Base-by-base conservation (phyloP, 1,284 basidiomycete genomes). In the Apiotrichum mycotoxinovorans region DNA sequence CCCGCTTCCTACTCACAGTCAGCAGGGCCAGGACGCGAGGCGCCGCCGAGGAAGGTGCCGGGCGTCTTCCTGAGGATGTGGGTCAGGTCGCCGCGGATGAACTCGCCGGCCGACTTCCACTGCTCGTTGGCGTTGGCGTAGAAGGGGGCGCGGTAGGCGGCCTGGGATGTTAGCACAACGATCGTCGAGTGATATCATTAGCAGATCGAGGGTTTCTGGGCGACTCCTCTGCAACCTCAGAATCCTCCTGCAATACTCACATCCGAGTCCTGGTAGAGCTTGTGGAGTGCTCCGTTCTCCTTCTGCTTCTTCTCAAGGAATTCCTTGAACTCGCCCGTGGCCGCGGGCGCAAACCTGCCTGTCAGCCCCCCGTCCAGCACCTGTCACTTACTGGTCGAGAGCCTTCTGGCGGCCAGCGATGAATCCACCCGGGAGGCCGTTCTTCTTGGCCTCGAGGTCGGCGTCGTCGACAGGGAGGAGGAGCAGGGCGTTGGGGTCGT, bases 401-500 rank as follows among this genome's bases (percentile, higher is more conserved):
- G 58, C 54, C 59, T 62, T 80, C 79, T 75, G 66, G 81, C 84
- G 81, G 45, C 80, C 64, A 62, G 64, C 48, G 79, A 76, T 69
- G 82, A 84, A 61, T 54, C 61, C 43, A 64, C 75, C 51, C 69
- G 75, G 66, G 76, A 80, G 10, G 69, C 78, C 56, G 55, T 63
- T 42, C 64, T 66, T 58, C 63, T 83, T 82, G 22, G 78, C 79
- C 44, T 78, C 66, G 46, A 83, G 72, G 69, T 86, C 83, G 43
- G 80, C 78, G 37, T 84, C 82, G 63, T 81, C 41, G 66, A 81
- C 67, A 63, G 84, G 80, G 38, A 80, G 76, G 26, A 83, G 71
- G 12, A 84, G 67, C 10, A 68, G 64, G 9, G 66, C 66, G 77
- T 87, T 87, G 55, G 85, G 84, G 69, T 86, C 84, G 62, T 82